These are phyloP conservation scores for Pichia kudriavzevii DNA, from an alignment of 1,139 yeast species.

Conservation along the genomic window DNA sequence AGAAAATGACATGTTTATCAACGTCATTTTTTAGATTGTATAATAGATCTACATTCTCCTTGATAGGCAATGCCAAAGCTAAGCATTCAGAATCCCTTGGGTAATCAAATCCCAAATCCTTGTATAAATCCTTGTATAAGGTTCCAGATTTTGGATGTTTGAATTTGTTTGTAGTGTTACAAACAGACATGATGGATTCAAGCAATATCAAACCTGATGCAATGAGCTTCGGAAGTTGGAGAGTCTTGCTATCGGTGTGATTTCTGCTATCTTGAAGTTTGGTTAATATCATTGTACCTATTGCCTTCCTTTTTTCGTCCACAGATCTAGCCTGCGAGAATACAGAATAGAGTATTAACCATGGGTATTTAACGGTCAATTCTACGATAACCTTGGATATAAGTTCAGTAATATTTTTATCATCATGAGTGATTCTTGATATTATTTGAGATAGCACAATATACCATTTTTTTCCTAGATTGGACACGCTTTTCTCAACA, in stretches of 20 bases:
- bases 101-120: conserved; percentile 43
- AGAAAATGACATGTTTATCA: conserved; percentile 38
- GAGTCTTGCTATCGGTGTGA: not conserved
- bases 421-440: conserved; percentile 67
- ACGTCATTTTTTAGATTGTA: conserved; percentile 32
- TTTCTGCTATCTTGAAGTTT: conserved; percentile 22
- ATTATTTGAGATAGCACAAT: conserved; percentile 80
- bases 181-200: conserved; percentile 26
- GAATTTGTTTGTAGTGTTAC: conserved; percentile 13
- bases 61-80: conserved; percentile 73
- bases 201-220: conserved; percentile 20
- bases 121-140: conserved; percentile 21
- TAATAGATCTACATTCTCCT: conserved; percentile 60
- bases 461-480: conserved; percentile 69
- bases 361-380: conserved; percentile 62
- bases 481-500: conserved; percentile 27
- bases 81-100: conserved; percentile 41
- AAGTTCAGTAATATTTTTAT: conserved; percentile 47
- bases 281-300: conserved; percentile 41
- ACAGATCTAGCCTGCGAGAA: conserved; percentile 67
- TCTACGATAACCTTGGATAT: conserved; percentile 50
- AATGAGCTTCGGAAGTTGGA: conserved; percentile 6
- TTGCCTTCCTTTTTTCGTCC: conserved; percentile 46
- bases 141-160: conserved; percentile 11
- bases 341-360: conserved; percentile 79